Evolutionary conservation across 2,329 filamentous ascomycete genomes (phyloP).

Genomic region (Coniella vitis): DNA sequence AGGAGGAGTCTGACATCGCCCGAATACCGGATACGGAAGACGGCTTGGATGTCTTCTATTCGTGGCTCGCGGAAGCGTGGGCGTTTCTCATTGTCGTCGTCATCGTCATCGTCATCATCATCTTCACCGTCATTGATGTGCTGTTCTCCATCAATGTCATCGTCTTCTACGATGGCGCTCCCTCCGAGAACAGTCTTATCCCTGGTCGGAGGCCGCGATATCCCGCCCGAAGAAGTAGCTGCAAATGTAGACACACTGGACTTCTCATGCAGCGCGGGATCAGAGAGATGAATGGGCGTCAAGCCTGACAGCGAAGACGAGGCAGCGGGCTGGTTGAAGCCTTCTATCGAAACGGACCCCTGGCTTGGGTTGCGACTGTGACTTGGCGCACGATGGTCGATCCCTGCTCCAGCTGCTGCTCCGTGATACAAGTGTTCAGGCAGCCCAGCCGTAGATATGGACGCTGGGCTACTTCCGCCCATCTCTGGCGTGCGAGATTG

Average conservation of each 20-base stretch:
- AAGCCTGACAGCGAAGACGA: constrained; percentile 12
- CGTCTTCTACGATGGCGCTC: constrained; percentile 31
- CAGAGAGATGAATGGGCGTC: constrained; percentile 11
- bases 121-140: constrained; percentile 14
- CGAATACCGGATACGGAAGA: constrained; percentile 83
- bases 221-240: constrained; percentile 40
- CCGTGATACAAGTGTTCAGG: no score
- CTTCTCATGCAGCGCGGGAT: constrained; percentile 44
- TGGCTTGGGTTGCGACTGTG: constrained; percentile 40
- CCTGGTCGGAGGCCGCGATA: constrained; percentile 51
- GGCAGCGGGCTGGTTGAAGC: constrained; percentile 24
- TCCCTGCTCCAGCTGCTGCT: no score
- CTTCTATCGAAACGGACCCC: constrained; percentile 40
- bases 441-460: constrained; percentile 16
- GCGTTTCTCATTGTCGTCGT: constrained; percentile 18
- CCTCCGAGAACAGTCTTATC: constrained; percentile 31
- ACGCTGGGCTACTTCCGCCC: constrained; percentile 18
- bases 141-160: constrained; percentile 22
- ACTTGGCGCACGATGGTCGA: constrained; percentile 25
- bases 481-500: constrained; percentile 38
- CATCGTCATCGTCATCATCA: constrained; percentile 18
- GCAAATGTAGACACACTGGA: constrained; percentile 57
- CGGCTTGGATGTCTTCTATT: constrained; percentile 83
- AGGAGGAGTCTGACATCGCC: constrained; percentile 83
- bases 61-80: constrained; percentile 60